phyloP scores from a whole-genome alignment of 306 rosid species.

The Acmispon strigosus region DNA sequence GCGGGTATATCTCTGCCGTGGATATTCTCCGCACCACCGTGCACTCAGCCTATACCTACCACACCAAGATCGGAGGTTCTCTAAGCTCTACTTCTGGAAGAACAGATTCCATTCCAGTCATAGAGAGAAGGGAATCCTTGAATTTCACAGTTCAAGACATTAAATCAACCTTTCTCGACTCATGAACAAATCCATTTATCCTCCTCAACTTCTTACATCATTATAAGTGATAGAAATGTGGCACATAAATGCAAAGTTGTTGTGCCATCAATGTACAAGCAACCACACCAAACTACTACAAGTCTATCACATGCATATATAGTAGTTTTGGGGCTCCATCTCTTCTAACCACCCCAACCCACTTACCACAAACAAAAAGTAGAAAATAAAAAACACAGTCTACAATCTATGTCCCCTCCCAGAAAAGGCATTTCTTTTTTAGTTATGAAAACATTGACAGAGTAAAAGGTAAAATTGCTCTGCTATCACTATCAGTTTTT shows the following conservation, averaged over 20 bases:
- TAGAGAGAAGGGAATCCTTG: neutral
- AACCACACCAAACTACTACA: constrained; percentile 17
- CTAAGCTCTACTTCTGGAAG: too few relatives aligned
- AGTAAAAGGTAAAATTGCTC: neutral
- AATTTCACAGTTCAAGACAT: neutral
- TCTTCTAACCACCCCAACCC: constrained; percentile 11
- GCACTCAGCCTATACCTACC: too few relatives aligned
- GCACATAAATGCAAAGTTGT: constrained; percentile 23
- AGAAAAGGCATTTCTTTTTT: neutral
- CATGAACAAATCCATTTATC: neutral
- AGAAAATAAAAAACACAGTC: neutral
- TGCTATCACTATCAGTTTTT: constrained; percentile 12
- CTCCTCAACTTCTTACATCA: constrained; percentile 1
- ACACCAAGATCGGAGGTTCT: too few relatives aligned
- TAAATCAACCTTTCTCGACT: neutral
- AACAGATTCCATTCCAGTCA: too few relatives aligned
- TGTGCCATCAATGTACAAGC: constrained; percentile 21
- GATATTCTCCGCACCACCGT: too few relatives aligned
- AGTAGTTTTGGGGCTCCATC: neutral
- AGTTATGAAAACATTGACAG: neutral
- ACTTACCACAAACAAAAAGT: neutral
- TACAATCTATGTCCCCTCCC: neutral
- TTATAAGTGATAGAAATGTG: neutral
- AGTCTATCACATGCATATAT: constrained; percentile 19
- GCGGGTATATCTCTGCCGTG: too few relatives aligned